phyloP scores from a whole-genome alignment of 139 green algal species.

The Micractinium conductrix region DNA sequence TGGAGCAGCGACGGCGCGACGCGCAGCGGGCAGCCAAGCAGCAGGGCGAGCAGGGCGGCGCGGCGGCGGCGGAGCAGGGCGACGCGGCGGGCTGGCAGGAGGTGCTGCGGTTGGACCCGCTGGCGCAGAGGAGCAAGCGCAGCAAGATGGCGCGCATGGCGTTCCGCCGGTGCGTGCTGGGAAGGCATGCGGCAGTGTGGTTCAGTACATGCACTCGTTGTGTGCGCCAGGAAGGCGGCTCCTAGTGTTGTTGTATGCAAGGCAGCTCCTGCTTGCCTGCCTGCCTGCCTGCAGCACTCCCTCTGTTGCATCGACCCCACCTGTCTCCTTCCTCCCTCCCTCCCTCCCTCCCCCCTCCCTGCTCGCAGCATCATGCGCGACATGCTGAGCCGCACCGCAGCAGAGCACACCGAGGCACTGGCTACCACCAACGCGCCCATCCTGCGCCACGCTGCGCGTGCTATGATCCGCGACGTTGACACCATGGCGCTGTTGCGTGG shows the following conservation, averaged over 20 bases:
- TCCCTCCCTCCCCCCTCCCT: too few relatives aligned
- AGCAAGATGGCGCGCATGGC: constrained; percentile 57
- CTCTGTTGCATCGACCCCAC: not conserved
- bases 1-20: constrained; percentile 26
- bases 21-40: not conserved
- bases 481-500: constrained; percentile 25
- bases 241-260: not conserved
- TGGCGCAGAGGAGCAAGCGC: constrained; percentile 12
- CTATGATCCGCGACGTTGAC: constrained; percentile 57
- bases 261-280: not conserved
- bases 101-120: constrained; percentile 5
- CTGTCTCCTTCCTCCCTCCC: not conserved
- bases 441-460: constrained; percentile 51
- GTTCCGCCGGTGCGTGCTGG: constrained; percentile 29
- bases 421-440: constrained; percentile 62
- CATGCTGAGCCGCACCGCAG: constrained; percentile 19
- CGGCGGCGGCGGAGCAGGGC: not conserved
- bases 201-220: too few relatives aligned
- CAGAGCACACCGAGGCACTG: constrained; percentile 36
- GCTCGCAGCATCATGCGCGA: constrained; percentile 35
- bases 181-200: not conserved
- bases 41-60: not conserved
- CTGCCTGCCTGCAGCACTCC: not conserved
- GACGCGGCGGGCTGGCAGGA: constrained; percentile 1
- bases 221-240: not conserved